Evolutionary conservation across 129 eudicot genomes (phyloP).

Genomic region (Solidago caesia): DNA sequence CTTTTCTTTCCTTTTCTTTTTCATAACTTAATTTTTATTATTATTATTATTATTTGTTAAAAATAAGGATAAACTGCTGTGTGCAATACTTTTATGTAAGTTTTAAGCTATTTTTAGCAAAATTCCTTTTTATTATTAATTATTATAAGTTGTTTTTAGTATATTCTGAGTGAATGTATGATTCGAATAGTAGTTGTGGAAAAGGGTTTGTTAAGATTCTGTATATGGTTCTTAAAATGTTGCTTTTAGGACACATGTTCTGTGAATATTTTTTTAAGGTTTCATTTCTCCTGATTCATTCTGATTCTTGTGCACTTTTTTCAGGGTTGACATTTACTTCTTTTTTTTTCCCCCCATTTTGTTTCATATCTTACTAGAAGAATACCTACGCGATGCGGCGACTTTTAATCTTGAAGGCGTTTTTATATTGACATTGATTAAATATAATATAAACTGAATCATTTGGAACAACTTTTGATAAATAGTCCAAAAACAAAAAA

Average conservation of each 20-base stretch:
- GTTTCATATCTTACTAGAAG: neutral
- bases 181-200: neutral
- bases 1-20: constrained; percentile 18
- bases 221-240: constrained; percentile 20
- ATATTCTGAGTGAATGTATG: constrained; percentile 15
- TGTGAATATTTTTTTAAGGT: constrained; percentile 25
- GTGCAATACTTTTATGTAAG: no score
- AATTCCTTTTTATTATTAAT: no score
- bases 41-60: neutral
- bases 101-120: neutral
- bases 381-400: no score
- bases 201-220: constrained; percentile 19
- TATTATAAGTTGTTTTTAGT: neutral
- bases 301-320: constrained; percentile 31
- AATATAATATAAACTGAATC: no score
- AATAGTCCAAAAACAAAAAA: no score
- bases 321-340: constrained; percentile 18
- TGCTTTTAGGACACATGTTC: constrained; percentile 35
- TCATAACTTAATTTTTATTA: neutral
- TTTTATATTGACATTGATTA: no score
- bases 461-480: no score
- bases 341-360: neutral
- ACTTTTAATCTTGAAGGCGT: no score
- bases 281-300: neutral
- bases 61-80: constrained; percentile 5